Evolutionary conservation across 495 filamentous ascomycete species (phyloP).

Genomic region (Penicillium odoratum): DNA sequence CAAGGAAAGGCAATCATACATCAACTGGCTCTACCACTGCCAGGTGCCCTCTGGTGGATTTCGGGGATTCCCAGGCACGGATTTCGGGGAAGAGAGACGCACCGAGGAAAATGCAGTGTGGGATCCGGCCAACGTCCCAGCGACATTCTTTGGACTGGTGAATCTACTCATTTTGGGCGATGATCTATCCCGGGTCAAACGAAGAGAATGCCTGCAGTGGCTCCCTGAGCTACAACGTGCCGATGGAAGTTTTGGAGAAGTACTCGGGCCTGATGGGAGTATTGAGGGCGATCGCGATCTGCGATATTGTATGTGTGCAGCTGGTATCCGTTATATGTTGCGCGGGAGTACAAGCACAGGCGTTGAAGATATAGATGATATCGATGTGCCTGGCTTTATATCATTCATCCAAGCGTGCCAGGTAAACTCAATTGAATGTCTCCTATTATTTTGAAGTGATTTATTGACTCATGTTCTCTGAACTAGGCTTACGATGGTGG

Average conservation of each 20-base stretch:
- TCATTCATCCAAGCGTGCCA: conserved; percentile 69
- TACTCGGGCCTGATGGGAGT: conserved; percentile 56
- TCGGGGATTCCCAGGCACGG: conserved; percentile 71
- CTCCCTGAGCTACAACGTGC: conserved; percentile 72
- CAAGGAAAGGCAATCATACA: conserved; percentile 59
- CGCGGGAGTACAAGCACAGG: conserved; percentile 55
- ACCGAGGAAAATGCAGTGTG: conserved; percentile 53
- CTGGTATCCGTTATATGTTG: conserved; percentile 80
- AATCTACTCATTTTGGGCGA: conserved; percentile 75
- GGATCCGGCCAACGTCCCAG: conserved; percentile 81
- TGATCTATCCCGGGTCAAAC: conserved; percentile 65
- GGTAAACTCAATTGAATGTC: conserved; percentile 44
- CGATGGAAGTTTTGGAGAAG: conserved; percentile 92
- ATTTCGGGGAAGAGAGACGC: conserved; percentile 50
- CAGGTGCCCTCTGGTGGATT: conserved; percentile 78
- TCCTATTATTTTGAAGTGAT: conserved; percentile 3
- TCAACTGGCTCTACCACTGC: conserved; percentile 72
- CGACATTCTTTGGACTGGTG: conserved; percentile 83
- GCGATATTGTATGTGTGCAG: conserved; percentile 81
- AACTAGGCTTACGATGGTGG: conserved; percentile 86
- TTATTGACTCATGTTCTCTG: neutral
- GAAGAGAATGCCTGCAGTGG: conserved; percentile 68
- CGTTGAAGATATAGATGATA: conserved; percentile 63
- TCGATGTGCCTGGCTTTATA: conserved; percentile 69
- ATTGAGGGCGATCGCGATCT: conserved; percentile 81